These are phyloP conservation scores for Elsinoe australis DNA, from an alignment of 2,329 filamentous ascomycete species.

Conservation along the genomic window DNA sequence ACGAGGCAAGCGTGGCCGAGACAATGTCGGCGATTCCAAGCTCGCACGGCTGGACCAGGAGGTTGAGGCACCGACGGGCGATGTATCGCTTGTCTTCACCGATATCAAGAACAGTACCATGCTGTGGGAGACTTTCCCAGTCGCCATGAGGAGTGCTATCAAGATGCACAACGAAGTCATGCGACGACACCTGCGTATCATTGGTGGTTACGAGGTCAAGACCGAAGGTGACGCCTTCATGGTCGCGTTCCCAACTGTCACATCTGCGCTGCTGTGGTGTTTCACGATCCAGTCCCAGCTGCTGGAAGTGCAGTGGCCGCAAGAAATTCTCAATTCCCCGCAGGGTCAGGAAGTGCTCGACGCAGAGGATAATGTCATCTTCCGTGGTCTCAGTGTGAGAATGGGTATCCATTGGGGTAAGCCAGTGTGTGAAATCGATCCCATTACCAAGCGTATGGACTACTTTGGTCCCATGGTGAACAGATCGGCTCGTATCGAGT, in stretches of 20 bases:
- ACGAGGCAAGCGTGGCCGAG: slow-evolving; percentile 53
- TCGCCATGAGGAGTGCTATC: slow-evolving; percentile 93
- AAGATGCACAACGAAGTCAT: slow-evolving; percentile 97
- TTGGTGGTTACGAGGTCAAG: slow-evolving; percentile 97
- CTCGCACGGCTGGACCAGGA: slow-evolving; percentile 81
- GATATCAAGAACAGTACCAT: slow-evolving; percentile 98
- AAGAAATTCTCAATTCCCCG: slow-evolving; percentile 79
- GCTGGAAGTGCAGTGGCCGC: slow-evolving; percentile 84
- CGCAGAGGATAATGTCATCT: slow-evolving; percentile 80
- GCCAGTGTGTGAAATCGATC: slow-evolving; percentile 90
- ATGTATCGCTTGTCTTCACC: slow-evolving; percentile 91
- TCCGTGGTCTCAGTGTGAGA: slow-evolving; percentile 85
- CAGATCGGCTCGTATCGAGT: slow-evolving; percentile 85
- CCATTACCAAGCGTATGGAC: slow-evolving; percentile 95
- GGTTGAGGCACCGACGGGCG: slow-evolving; percentile 82
- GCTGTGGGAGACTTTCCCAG: slow-evolving; percentile 90
- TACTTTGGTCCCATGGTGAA: slow-evolving; percentile 99
- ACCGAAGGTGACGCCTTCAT: slow-evolving; percentile 99
- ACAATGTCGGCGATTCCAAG: slow-evolving; percentile 68
- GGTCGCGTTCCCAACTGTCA: slow-evolving; percentile 96
- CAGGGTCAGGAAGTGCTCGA: slow-evolving; percentile 77
- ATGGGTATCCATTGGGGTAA: slow-evolving; percentile 98
- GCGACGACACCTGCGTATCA: slow-evolving; percentile 82
- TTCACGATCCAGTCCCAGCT: slow-evolving; percentile 88
- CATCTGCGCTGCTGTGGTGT: slow-evolving; percentile 88